Evolutionary conservation across 805 yeast genomes (phyloP).

Genomic region (Yarrowia osloensis): DNA sequence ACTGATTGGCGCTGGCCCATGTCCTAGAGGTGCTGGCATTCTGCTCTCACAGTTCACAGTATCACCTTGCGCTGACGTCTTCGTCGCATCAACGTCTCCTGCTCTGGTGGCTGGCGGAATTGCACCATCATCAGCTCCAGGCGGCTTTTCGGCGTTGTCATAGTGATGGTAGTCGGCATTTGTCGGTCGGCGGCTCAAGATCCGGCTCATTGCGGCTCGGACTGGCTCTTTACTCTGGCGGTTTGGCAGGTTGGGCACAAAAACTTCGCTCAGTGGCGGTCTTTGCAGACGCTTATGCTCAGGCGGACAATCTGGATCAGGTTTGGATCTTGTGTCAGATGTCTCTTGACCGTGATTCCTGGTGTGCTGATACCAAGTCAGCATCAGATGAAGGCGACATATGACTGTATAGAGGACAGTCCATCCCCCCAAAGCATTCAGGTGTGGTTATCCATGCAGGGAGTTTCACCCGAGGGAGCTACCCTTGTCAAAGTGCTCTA

Average conservation of each 20-base stretch:
- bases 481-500: neutral
- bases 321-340: neutral
- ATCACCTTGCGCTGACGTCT: neutral
- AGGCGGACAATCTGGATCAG: neutral
- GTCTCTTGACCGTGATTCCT: neutral
- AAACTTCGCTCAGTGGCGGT: neutral
- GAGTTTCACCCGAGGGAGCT: neutral
- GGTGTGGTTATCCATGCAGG: neutral
- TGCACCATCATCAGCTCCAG: neutral
- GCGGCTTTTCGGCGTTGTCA: neutral
- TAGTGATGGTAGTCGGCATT: neutral
- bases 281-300: neutral
- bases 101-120: neutral
- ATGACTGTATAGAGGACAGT: neutral
- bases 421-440: neutral
- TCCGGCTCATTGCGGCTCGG: no score
- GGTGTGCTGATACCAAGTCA: neutral
- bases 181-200: neutral
- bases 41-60: neutral
- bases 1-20: constrained; percentile 2
- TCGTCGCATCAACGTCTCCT: neutral
- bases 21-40: neutral
- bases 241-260: neutral
- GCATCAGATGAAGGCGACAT: neutral
- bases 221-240: neutral